Base-by-base conservation (phyloP, 2,329 filamentous ascomycete genomes). In the Alternaria triticimaculans region DNA sequence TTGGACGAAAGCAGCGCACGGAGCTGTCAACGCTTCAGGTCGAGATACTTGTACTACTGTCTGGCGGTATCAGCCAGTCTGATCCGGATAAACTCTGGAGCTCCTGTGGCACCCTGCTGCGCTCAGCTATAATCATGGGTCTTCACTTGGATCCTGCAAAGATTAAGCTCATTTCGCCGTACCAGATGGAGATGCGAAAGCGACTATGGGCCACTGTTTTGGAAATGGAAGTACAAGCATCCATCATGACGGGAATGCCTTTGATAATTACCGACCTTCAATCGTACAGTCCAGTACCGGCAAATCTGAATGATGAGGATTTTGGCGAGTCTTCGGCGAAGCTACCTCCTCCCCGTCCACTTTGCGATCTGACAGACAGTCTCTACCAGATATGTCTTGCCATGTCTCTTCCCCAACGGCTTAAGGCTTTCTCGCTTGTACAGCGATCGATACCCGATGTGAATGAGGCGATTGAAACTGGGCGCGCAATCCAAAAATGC, bases 181-280 rank as follows among this genome's bases (percentile, higher is more conserved):
- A 73, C 28, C 70, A 75, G 33, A 55, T 53, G 1, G 82, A 84
- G 58, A 80, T 83, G 71, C 80, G 81, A 15, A 78, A 82, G 18
- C 76, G 82, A n/a, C 58, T 84, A 4, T 84, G 82, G 82, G 75
- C 78, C n/a, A 82, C 82, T 0, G 78, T 83, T 9, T 60, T 83
- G 11, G 81, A 84, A 62, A 64, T 82, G 26, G 79, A 81, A 53
- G 62, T 83, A 20, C 72, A 75, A 54, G 59, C 68, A 15, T 72
- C 70, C 3, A 67, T 74, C 62, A 61, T 62, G 41, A 63, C 60
- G 3, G 68, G 68, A 5, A 68, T 71, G 63, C 68, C 71, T n/a
- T 44, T 67, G 6, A 54, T 67, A 18, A 48, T 64, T 18, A 63
- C 68, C 18, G 65, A 71, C 6, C 41, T 71, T 14, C 56, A 56